Evolutionary conservation across 768 basidiomycete species (phyloP).

Genomic region (Phlebiopsis gigantea): DNA sequence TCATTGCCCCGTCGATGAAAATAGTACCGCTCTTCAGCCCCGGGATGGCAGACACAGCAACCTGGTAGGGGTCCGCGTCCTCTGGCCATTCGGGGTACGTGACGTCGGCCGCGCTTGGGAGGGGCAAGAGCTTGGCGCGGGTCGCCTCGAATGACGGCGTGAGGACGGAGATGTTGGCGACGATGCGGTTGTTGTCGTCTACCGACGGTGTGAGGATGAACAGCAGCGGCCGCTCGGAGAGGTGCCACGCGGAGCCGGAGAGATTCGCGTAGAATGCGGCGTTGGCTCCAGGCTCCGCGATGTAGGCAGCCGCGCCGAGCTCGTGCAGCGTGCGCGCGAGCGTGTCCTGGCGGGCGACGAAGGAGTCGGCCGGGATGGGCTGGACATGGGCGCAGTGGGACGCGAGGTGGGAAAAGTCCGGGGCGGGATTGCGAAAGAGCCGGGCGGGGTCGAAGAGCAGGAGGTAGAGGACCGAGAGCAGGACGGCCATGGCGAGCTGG

Average conservation of each 20-base stretch:
- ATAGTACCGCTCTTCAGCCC: conserved; percentile 32
- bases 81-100: conserved; percentile 60
- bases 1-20: conserved; percentile 54
- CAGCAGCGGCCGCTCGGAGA: conserved; percentile 77
- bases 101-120: conserved; percentile 41
- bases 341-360: conserved; percentile 49
- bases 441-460: not conserved
- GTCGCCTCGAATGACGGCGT: conserved; percentile 76
- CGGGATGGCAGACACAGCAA: conserved; percentile 33
- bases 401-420: conserved; percentile 24
- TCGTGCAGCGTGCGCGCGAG: conserved; percentile 39
- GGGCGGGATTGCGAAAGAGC: not conserved
- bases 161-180: conserved; percentile 48
- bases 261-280: conserved; percentile 72
- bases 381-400: conserved; percentile 42
- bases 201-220: conserved; percentile 51
- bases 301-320: conserved; percentile 61
- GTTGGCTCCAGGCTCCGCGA: conserved; percentile 75
- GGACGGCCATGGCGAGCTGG: conserved; percentile 1
- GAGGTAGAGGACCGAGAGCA: conserved; percentile 5
- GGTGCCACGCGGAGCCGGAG: conserved; percentile 52
- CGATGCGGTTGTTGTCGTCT: conserved; percentile 21
- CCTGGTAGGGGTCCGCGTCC: conserved; percentile 58
- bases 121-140: conserved; percentile 54
- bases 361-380: conserved; percentile 45